These are phyloP conservation scores for Colletotrichum filicis DNA, from an alignment of 2,329 filamentous ascomycete genomes.

Conservation along the genomic window DNA sequence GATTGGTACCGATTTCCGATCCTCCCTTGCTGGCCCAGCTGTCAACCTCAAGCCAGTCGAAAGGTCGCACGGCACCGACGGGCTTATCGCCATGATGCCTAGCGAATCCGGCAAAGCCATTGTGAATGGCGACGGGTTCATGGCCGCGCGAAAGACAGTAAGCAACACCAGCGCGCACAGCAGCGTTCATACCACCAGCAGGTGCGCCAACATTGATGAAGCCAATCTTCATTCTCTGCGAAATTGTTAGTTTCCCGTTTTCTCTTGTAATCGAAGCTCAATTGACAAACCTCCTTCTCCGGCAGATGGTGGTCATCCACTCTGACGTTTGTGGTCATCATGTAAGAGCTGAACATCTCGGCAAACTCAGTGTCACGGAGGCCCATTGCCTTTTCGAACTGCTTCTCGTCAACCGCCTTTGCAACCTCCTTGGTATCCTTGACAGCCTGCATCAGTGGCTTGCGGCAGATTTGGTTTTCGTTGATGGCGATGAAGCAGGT, in stretches of 20 bases:
- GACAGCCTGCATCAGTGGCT: conserved; percentile 90
- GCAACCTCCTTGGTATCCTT: conserved; percentile 86
- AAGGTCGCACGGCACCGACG: conserved; percentile 82
- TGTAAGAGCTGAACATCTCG: conserved; percentile 90
- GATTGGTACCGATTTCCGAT: conserved; percentile 97
- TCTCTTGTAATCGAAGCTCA: too few species aligned
- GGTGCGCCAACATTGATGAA: conserved; percentile 98
- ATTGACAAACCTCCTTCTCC: conserved; percentile 70
- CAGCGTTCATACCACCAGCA: conserved; percentile 97
- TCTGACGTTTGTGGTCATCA: conserved; percentile 88
- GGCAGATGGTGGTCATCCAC: conserved; percentile 75
- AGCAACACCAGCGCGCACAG: conserved; percentile 90
- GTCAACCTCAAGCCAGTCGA: conserved; percentile 94
- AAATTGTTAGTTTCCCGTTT: conserved; percentile 42
- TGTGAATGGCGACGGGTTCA: conserved; percentile 91
- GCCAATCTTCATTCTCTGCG: conserved; percentile 86
- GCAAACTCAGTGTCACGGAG: conserved; percentile 93
- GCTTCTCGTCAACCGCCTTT: conserved; percentile 82
- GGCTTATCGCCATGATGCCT: conserved; percentile 90
- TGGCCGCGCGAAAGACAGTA: conserved; percentile 95
- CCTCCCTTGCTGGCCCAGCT: conserved; percentile 96
- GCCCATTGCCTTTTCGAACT: conserved; percentile 89
- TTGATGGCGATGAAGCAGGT: conserved; percentile 96
- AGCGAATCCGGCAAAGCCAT: conserved; percentile 94
- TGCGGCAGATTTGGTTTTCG: conserved; percentile 96